A percentile compares a stretch with the other conserved stretches of the same genome.
Conservation (phyloP, 106 monocot species). For the Dendrobium officinale region DNA sequence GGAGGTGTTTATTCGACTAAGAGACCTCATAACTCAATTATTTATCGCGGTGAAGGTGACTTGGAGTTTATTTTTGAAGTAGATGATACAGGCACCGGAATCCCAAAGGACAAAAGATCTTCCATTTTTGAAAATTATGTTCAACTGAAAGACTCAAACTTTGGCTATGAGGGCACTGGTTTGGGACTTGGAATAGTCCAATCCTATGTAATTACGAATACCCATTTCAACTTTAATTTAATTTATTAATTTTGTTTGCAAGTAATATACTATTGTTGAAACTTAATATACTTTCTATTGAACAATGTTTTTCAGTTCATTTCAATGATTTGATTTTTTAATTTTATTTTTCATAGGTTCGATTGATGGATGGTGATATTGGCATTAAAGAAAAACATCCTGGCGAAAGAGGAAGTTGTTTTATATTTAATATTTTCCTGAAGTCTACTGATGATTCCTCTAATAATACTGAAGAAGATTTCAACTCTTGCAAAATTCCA, state of each 20-base stretch:
- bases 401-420: slow-evolving; percentile 66
- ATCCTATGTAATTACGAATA: slow-evolving; percentile 57
- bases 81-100: slow-evolving; percentile 78
- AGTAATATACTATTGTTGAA: background rate
- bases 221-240: background rate
- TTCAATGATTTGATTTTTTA: background rate
- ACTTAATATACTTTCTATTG: background rate
- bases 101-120: slow-evolving; percentile 70
- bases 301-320: background rate
- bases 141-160: slow-evolving; percentile 54
- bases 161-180: slow-evolving; percentile 67
- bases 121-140: slow-evolving; percentile 91
- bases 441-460: slow-evolving; percentile 20
- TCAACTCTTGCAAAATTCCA: background rate
- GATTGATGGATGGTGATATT: slow-evolving; percentile 91
- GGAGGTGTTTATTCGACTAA: background rate
- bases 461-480: slow-evolving; percentile 8
- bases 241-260: slow-evolving; percentile 3
- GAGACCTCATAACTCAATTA: background rate
- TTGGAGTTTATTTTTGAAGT: slow-evolving; percentile 80
- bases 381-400: slow-evolving; percentile 61
- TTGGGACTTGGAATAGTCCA: slow-evolving; percentile 94
- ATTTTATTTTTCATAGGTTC: slow-evolving; percentile 41
- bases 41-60: slow-evolving; percentile 10
- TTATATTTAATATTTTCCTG: slow-evolving; percentile 76